Base-by-base conservation (phyloP, 176 grass and related monocot species). In the Areca catechu region DNA sequence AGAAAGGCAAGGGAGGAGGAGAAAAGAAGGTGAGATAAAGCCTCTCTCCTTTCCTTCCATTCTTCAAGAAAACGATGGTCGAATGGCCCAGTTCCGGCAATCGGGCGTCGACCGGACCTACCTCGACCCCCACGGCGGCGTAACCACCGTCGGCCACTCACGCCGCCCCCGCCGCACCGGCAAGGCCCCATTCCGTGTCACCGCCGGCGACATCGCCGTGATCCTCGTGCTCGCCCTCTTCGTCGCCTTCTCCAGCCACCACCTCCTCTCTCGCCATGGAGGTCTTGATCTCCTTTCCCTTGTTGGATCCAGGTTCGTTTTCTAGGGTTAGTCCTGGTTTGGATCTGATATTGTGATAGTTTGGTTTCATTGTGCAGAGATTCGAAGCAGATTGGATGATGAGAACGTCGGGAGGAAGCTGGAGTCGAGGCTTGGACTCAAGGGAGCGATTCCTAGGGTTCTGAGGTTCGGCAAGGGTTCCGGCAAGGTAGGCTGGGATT, bases 11-110 rank as follows among this genome's bases (percentile, higher is more conserved):
- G 2, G 3, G 34, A 43, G 34, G 3, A 2, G 2, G 1, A 10
- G 30, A 12, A 0, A 43, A 43, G 34, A 43, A 2, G 9, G 2
- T 0, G 5, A 2, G 2, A 12, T 43, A 43, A 43, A 12, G 10
- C 9, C 34, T 9, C 10, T 12, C n/a, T 30, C 28, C 0, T 29
- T 4, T 30, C 14, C 34, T 43, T 43, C 34, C 9, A 5, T 9
- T 43, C 34, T 43, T 14, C 2, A 12, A 12, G 10, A 43, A 43
- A 43, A 43, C 9, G 34, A 43, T 43, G 34, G 34, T 43, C 34
- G 66, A 69, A 98, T 98, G 94, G 94, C 94, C 68, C 94, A 93
- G 84, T 76, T 58, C 70, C 86, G 88, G 81, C 94, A 85, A 60
- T 75, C 80, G 50, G 87, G 82, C 4, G 24, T 23, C 58, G 70